These are phyloP conservation scores for Aureobasidium zeae DNA, from an alignment of 2,329 filamentous ascomycete species.

Conservation along the genomic window DNA sequence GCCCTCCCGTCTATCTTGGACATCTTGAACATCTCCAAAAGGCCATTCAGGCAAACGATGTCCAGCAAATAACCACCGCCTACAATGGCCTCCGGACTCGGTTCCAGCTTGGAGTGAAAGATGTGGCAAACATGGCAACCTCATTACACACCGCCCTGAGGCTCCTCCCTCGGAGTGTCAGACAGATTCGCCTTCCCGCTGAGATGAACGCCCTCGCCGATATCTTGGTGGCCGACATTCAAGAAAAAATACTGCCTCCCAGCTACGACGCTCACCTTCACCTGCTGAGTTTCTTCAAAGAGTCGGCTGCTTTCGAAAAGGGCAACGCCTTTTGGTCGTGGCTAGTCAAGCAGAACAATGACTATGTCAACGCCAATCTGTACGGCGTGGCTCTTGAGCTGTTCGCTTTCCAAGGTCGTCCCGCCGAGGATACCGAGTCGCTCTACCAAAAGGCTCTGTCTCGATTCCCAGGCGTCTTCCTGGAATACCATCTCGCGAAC, in stretches of 20 bases:
- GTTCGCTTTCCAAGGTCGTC: constrained; percentile 33
- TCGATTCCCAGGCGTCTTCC: constrained; percentile 39
- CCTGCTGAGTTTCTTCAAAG: constrained; percentile 39
- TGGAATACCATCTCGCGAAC: constrained; percentile 39
- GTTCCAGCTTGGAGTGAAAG: constrained; percentile 17
- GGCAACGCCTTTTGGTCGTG: constrained; percentile 40
- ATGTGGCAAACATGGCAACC: constrained; percentile 28
- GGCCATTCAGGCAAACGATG: constrained; percentile 19
- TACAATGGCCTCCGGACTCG: constrained; percentile 17
- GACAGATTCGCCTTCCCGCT: background rate
- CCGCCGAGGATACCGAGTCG: constrained; percentile 35
- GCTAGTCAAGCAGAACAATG: constrained; percentile 36
- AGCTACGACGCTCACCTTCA: constrained; percentile 36
- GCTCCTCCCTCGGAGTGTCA: background rate
- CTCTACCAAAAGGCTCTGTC: constrained; percentile 38
- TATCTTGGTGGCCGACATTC: constrained; percentile 34
- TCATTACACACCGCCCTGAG: constrained; percentile 31
- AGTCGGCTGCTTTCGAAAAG: constrained; percentile 32
- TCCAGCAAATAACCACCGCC: constrained; percentile 18
- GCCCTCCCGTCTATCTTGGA: constrained; percentile 3
- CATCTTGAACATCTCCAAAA: constrained; percentile 18
- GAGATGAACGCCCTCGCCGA: constrained; percentile 26
- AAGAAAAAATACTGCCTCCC: constrained; percentile 28
- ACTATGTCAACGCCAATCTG: constrained; percentile 31
- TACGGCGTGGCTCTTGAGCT: constrained; percentile 44